These are phyloP conservation scores for Magnolia officinalis DNA, from an alignment of 164 flowering plant genomes.

Conservation along the genomic window DNA sequence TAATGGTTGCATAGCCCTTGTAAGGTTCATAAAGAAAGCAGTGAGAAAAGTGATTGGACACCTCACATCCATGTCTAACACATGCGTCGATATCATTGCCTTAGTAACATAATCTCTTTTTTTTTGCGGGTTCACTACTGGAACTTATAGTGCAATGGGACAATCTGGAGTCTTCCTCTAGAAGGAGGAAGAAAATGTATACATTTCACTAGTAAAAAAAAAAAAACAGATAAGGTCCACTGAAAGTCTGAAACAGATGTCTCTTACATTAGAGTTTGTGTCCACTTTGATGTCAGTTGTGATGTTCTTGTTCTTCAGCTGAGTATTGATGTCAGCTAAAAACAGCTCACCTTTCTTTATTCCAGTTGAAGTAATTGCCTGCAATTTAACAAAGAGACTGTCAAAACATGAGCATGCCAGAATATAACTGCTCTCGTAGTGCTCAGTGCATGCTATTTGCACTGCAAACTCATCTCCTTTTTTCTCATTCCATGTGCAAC, in stretches of 20 bases:
- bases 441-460: no score
- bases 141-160: neutral
- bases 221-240: no score
- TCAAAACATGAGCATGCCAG: neutral
- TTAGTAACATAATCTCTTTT: no score
- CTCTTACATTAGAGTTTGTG: constrained; percentile 77
- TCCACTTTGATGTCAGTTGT: constrained; percentile 95
- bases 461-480: neutral
- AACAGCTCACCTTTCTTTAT: constrained; percentile 77
- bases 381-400: neutral
- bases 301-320: constrained; percentile 78
- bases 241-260: neutral
- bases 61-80: no score
- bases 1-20: no score
- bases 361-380: constrained; percentile 84
- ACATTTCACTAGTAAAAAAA: neutral
- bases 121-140: neutral
- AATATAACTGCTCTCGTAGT: neutral
- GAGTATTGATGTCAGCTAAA: constrained; percentile 78
- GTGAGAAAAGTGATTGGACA: no score
- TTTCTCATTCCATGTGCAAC: neutral
- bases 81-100: no score
- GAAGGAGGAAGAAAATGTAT: neutral
- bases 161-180: neutral
- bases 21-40: no score